Conservation (phyloP, 352 stramenopile genomes). For the Phytophthora syringae region DNA sequence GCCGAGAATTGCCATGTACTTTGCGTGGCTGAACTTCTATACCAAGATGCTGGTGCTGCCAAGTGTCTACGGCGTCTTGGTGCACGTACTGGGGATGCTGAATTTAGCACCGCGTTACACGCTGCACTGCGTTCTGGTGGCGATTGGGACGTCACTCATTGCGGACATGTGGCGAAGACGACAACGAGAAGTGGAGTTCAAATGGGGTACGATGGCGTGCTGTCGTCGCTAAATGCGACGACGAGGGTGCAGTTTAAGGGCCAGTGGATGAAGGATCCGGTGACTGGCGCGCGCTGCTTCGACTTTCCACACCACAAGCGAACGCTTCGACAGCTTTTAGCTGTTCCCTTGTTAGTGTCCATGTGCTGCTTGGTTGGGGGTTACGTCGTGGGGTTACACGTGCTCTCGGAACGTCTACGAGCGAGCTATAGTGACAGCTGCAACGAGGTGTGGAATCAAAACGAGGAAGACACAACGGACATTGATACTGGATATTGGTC, state of each 20-base stretch:
- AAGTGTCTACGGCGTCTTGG: conserved; percentile 51
- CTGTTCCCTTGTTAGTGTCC: conserved; percentile 54
- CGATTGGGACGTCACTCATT: conserved; percentile 67
- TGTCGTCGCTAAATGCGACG: conserved; percentile 46
- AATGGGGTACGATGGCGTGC: conserved; percentile 59
- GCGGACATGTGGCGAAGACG: conserved; percentile 60
- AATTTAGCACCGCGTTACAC: conserved; percentile 51
- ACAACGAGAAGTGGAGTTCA: conserved; percentile 63
- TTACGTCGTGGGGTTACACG: conserved; percentile 63
- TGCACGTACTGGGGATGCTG: conserved; percentile 54
- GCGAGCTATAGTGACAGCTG: conserved; percentile 46
- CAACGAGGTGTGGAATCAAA: background rate
- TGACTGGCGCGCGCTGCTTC: conserved; percentile 51
- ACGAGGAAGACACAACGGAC: conserved; percentile 19
- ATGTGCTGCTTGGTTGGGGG: conserved; percentile 66
- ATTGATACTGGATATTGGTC: conserved; percentile 29
- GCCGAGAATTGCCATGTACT: conserved; percentile 75
- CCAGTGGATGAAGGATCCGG: conserved; percentile 60
- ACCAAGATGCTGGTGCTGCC: conserved; percentile 76
- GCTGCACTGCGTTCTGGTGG: conserved; percentile 52
- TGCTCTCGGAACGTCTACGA: conserved; percentile 63
- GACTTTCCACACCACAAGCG: conserved; percentile 71
- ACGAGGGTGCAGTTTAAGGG: conserved; percentile 56
- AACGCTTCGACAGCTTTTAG: conserved; percentile 53
- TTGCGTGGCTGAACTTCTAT: conserved; percentile 88